phyloP scores from a whole-genome alignment of 345 rosid species.

The Eucalyptus virginea region DNA sequence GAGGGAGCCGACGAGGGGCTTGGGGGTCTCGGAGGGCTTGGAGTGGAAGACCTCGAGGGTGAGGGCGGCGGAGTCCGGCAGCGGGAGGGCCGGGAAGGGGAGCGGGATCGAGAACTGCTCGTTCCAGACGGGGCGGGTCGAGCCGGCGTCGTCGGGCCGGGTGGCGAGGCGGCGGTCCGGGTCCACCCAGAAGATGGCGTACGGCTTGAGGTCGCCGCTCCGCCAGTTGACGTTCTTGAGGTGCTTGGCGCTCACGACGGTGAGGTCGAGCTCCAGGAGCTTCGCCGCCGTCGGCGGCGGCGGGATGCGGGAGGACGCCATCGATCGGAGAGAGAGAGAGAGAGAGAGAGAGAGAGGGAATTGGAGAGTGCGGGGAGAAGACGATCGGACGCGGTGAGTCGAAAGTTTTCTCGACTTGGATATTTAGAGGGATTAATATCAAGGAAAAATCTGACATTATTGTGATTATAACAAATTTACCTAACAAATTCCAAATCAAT shows the following conservation, averaged over 20 bases:
- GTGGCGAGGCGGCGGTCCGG: constrained; percentile 41
- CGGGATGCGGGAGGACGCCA: constrained; percentile 8
- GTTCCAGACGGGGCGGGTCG: constrained; percentile 45
- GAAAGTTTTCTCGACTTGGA: too few species aligned
- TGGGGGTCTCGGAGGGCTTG: constrained; percentile 49
- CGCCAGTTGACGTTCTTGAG: constrained; percentile 92
- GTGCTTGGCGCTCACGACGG: constrained; percentile 47
- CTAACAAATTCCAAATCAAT: too few species aligned
- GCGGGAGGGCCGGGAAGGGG: constrained; percentile 15
- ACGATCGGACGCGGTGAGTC: neutral
- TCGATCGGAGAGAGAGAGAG: neutral
- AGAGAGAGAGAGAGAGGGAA: neutral
- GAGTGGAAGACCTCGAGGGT: constrained; percentile 63
- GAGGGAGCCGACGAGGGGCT: constrained; percentile 63
- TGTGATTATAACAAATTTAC: too few species aligned
- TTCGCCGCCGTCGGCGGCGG: neutral
- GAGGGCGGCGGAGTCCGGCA: constrained; percentile 23
- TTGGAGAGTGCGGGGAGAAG: neutral
- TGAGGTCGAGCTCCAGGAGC: constrained; percentile 27
- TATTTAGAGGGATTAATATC: neutral
- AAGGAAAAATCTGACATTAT: neutral
- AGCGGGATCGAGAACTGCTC: constrained; percentile 30
- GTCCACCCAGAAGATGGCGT: constrained; percentile 72
- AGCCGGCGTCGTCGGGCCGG: constrained; percentile 50
- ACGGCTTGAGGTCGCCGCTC: constrained; percentile 47